Evolutionary conservation across 306 rosid species (phyloP).

Genomic region (Vigna hirtella): DNA sequence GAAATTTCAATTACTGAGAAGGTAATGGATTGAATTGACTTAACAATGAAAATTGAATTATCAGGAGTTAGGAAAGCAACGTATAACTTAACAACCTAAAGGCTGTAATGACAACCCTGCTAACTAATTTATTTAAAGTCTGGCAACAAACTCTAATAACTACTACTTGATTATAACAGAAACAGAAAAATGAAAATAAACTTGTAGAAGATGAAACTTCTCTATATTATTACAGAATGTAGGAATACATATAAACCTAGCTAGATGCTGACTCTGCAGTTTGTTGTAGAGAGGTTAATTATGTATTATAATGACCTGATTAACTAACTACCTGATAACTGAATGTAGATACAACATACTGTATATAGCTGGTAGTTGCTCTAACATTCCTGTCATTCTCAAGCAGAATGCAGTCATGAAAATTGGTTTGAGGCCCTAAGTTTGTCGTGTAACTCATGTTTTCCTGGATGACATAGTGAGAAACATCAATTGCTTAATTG

Average conservation of each 20-base stretch:
- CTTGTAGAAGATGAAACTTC: too few relatives aligned
- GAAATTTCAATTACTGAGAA: background rate
- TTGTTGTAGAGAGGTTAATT: too few relatives aligned
- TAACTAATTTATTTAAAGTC: background rate
- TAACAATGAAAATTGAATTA: background rate
- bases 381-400: background rate
- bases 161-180: background rate
- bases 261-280: too few relatives aligned
- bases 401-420: background rate
- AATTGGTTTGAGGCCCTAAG: background rate
- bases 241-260: too few relatives aligned
- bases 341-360: too few relatives aligned
- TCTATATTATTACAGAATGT: too few relatives aligned
- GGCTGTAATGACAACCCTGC: background rate
- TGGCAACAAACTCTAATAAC: background rate
- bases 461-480: background rate
- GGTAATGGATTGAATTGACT: background rate
- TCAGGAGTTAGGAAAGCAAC: background rate
- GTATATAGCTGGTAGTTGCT: background rate
- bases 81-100: background rate
- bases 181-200: too few relatives aligned
- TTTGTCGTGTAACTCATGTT: background rate
- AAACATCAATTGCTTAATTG: background rate
- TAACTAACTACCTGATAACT: too few relatives aligned
- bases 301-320: too few relatives aligned